Conservation (phyloP, 768 basidiomycete species). For the Coprinellus aureogranulatus region DNA sequence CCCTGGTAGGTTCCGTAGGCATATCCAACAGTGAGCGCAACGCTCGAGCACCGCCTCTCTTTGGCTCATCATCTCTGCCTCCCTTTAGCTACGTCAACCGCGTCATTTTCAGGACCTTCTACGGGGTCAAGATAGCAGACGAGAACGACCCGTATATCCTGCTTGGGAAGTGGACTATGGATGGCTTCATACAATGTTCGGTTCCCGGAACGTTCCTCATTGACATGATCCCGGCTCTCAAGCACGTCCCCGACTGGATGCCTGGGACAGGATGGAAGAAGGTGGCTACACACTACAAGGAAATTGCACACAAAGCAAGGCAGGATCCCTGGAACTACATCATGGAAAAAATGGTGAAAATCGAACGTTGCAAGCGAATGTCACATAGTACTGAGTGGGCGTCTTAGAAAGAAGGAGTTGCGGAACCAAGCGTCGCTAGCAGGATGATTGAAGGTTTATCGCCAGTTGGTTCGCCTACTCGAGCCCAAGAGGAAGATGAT, state of each 20-base stretch:
- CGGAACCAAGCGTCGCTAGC: background rate
- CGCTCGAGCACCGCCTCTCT: too few relatives aligned
- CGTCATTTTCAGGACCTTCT: background rate
- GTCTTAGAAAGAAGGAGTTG: conserved; percentile 1
- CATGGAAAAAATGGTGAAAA: background rate
- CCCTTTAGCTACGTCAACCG: background rate
- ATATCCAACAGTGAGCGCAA: conserved; percentile 6
- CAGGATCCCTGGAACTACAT: background rate
- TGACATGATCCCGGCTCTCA: conserved; percentile 20
- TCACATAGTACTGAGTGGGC: background rate
- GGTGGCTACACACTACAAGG: conserved; percentile 8
- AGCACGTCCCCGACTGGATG: conserved; percentile 35
- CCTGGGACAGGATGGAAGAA: conserved; percentile 34
- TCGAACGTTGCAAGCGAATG: too few relatives aligned
- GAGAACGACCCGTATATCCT: conserved; percentile 36
- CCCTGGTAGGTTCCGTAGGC: background rate
- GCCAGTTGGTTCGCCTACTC: background rate
- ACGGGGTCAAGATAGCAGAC: background rate
- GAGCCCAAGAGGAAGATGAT: background rate
- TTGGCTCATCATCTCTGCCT: background rate
- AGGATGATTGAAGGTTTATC: conserved; percentile 4
- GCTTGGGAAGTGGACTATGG: conserved; percentile 29
- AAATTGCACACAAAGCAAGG: background rate
- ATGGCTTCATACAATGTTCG: conserved; percentile 20
- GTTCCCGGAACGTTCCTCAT: conserved; percentile 19